Base-by-base conservation (phyloP, 2,329 filamentous ascomycete species). In the Mariannaea sp. region DNA sequence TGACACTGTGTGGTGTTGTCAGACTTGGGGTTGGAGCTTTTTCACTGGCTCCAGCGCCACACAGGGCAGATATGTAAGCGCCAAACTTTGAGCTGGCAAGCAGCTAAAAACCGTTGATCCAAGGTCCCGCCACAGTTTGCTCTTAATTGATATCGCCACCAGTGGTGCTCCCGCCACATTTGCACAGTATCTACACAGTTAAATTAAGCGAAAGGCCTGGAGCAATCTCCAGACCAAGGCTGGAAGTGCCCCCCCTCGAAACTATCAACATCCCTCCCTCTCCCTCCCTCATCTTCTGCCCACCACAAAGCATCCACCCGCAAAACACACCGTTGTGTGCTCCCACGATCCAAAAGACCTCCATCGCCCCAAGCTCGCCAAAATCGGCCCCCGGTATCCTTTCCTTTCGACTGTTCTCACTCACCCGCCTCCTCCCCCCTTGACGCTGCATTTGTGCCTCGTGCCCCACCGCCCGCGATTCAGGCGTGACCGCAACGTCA, bases 401-500 rank as follows among this genome's bases (percentile, higher is more conserved):
- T 36, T 19, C 30, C 35, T 27, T 38, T 10, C 41, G 27, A 24
- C 45, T n/a, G 24, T 36, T 33, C 38, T 50, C 49, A 30, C 24
- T 10, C 49, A 55, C 53, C 57, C 16, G 53, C 58, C 56, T 42
- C 38, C 45, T 56, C 55, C 53, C 55, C 59, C 61, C 59, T 57
- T 60, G 60, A 59, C 58, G 63, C 60, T 57, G 51, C 44, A 56
- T 66, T 66, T 62, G 64, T 65, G 62, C 62, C 59, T 64, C 65
- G 61, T 67, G 59, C 64, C 64, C 62, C 61, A 67, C 64, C 59
- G 60, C 64, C 64, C 58, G 62, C 64, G 62, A 66, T 56, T 66
- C 60, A 66, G 57, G 59, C 64, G 62, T 65, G 62, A 65, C 68
- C 61, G 61, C 65, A 70, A 69, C 67, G 66, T 67, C 65, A 67